A percentile compares a stretch with the other conserved stretches of the same genome.
Evolutionary conservation across 1,139 yeast species (phyloP).

Genomic region (Kazachstania sp.): DNA sequence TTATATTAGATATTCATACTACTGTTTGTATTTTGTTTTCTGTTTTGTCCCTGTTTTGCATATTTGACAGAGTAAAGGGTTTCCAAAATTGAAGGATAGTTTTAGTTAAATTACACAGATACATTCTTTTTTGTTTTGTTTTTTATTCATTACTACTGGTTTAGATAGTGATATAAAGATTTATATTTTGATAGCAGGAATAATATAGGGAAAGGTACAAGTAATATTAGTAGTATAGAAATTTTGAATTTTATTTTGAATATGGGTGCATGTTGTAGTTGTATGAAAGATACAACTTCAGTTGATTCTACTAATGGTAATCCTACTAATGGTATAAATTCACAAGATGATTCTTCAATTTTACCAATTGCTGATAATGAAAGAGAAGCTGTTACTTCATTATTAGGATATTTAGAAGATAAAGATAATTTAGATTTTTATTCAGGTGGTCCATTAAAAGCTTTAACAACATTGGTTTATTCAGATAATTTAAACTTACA

Average conservation of each 20-base stretch:
- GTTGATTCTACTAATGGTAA: not conserved
- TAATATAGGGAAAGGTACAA: too few species aligned
- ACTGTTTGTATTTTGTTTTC: too few species aligned
- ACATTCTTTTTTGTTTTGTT: too few species aligned
- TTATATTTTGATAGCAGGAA: too few species aligned
- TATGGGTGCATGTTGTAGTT: constrained; percentile 67
- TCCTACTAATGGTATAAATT: constrained; percentile 1
- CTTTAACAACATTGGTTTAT: constrained; percentile 85
- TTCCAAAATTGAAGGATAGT: too few species aligned
- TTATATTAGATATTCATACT: too few species aligned
- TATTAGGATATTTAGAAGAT: constrained; percentile 83
- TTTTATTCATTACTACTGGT: too few species aligned
- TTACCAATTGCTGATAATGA: constrained; percentile 94
- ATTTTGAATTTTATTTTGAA: not conserved
- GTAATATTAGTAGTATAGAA: too few species aligned
- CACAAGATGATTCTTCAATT: constrained; percentile 46
- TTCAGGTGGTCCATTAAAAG: constrained; percentile 81
- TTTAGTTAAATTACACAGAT: too few species aligned
- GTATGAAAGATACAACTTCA: constrained; percentile 36
- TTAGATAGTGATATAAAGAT: too few species aligned
- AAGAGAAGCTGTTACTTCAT: constrained; percentile 87
- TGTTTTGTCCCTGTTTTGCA: too few species aligned
- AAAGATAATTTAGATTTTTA: constrained; percentile 63
- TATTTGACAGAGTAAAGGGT: too few species aligned
- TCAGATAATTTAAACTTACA: constrained; percentile 92